phyloP scores from a whole-genome alignment of 768 basidiomycete genomes.

The Lyophyllum shimeji region DNA sequence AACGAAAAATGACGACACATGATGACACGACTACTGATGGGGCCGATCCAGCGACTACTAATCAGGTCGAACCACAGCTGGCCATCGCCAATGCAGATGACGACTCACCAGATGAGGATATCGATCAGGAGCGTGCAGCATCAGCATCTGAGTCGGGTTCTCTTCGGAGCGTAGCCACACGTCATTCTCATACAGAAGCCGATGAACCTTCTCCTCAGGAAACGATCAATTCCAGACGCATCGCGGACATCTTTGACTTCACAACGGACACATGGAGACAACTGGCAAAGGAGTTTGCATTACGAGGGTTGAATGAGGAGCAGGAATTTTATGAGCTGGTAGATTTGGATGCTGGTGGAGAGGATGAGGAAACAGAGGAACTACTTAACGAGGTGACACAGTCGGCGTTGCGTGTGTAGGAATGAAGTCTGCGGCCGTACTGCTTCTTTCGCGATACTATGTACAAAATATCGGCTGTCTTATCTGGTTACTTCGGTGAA shows the following conservation, averaged over 20 bases:
- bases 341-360: constrained; percentile 5
- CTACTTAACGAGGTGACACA: neutral
- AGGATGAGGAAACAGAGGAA: neutral
- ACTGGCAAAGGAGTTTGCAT: neutral
- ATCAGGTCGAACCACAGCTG: neutral
- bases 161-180: neutral
- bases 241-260: constrained; percentile 16
- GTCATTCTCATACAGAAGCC: neutral
- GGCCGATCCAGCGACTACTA: neutral
- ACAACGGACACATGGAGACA: constrained; percentile 1
- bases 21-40: neutral
- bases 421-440: neutral
- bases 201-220: neutral
- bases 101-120: neutral
- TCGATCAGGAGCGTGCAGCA: neutral
- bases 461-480: no score
- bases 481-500: no score
- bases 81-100: neutral
- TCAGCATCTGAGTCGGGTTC: neutral
- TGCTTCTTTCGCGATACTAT: no score
- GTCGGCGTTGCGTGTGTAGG: neutral
- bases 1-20: constrained; percentile 6
- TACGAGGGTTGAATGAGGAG: constrained; percentile 20
- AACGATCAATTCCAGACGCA: neutral
- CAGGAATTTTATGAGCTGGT: constrained; percentile 14